Evolutionary conservation across 2,329 filamentous ascomycete species (phyloP).

Genomic region (Fusarium multiceps): DNA sequence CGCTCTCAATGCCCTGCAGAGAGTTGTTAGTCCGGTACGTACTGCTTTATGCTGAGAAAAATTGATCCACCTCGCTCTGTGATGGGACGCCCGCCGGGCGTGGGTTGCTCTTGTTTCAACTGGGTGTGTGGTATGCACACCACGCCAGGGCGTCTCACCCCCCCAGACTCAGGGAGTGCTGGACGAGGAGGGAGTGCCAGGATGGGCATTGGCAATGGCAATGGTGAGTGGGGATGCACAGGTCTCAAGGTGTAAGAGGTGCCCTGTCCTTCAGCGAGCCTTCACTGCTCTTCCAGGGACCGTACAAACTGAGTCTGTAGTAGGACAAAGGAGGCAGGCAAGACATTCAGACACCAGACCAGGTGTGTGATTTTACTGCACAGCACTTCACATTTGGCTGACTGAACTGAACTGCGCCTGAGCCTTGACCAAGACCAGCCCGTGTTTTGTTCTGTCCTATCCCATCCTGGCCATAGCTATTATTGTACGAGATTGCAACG

Average conservation of each 20-base stretch:
- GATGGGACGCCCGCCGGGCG: conserved; percentile 35
- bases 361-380: conserved; percentile 43
- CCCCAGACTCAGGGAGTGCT: conserved; percentile 19
- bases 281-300: conserved; percentile 9
- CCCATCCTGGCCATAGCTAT: conserved; percentile 22
- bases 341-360: conserved; percentile 43
- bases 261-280: conserved; percentile 21
- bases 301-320: conserved; percentile 1
- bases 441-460: conserved; percentile 16
- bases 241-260: conserved; percentile 22
- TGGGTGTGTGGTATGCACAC: conserved; percentile 21
- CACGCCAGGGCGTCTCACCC: conserved; percentile 38
- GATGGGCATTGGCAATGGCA: conserved; percentile 1
- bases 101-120: conserved; percentile 31
- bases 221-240: conserved; percentile 17
- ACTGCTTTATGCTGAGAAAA: conserved; percentile 22
- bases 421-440: conserved; percentile 9
- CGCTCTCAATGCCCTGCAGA: conserved; percentile 48
- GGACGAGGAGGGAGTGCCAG: conserved; percentile 29
- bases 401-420: conserved; percentile 25
- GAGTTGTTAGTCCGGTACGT: conserved; percentile 43
- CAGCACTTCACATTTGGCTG: conserved; percentile 12
- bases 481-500: conserved; percentile 30
- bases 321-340: conserved; percentile 28
- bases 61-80: conserved; percentile 23